Percentiles rank a stretch among this genome's conserved stretches.
These are phyloP conservation scores for Porpolomopsis calyptriformis DNA, from an alignment of 768 basidiomycete species.

Conservation along the genomic window DNA sequence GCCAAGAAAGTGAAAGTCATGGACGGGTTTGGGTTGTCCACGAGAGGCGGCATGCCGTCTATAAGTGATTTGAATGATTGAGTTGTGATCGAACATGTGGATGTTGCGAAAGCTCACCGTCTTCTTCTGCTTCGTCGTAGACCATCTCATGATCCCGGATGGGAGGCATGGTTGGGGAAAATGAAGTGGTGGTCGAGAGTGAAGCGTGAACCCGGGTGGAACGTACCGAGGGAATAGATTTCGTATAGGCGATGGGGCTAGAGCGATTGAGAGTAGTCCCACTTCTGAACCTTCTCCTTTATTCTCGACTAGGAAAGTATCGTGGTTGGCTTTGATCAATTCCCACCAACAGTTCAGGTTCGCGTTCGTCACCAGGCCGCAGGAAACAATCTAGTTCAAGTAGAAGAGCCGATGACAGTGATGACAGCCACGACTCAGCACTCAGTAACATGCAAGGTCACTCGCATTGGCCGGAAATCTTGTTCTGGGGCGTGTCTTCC, in stretches of 20 bases:
- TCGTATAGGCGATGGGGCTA: slow-evolving; percentile 18
- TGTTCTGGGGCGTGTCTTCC: not conserved
- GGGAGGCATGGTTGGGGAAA: slow-evolving; percentile 21
- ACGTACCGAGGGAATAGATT: slow-evolving; percentile 13
- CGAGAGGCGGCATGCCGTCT: slow-evolving; percentile 42
- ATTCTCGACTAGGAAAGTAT: slow-evolving; percentile 22
- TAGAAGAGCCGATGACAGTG: not conserved
- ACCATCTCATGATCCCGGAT: slow-evolving; percentile 19
- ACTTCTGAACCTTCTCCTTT: slow-evolving; percentile 24
- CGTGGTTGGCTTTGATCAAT: slow-evolving; percentile 1
- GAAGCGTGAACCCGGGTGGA: slow-evolving; percentile 12
- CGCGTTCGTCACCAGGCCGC: not conserved
- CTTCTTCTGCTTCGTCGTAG: slow-evolving; percentile 17
- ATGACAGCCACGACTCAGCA: not conserved
- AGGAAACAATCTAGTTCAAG: not conserved
- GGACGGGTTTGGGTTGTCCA: slow-evolving; percentile 42
- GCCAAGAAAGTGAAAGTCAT: slow-evolving; percentile 46
- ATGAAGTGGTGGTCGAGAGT: slow-evolving; percentile 16
- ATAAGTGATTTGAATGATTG: slow-evolving; percentile 10
- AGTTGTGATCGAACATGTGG: slow-evolving; percentile 20
- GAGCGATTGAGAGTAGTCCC: slow-evolving; percentile 7
- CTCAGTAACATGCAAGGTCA: not conserved
- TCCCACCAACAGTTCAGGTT: slow-evolving; percentile 7
- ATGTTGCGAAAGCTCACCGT: slow-evolving; percentile 15
- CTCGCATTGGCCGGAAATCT: not conserved